A percentile compares a stretch with the other conserved stretches of the same genome.
Evolutionary conservation across 352 stramenopile genomes (phyloP).

Genomic region (Phytopythium helicoides): DNA sequence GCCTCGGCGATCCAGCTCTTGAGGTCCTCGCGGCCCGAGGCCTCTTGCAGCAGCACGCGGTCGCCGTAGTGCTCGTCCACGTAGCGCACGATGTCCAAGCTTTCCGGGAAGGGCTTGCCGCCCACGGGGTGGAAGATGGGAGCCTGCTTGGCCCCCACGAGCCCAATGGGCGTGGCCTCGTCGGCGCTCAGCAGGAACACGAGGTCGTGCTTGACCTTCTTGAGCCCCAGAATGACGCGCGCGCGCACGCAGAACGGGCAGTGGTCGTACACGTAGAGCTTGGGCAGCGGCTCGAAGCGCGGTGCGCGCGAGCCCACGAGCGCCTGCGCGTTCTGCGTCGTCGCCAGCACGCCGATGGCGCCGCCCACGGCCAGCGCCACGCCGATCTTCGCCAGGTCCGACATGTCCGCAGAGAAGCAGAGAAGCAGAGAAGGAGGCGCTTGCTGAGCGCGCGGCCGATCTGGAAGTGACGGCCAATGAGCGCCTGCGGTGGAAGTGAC

Average conservation of each 20-base stretch:
- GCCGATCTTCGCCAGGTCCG: slow-evolving; percentile 21
- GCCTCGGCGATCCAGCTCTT: slow-evolving; percentile 34
- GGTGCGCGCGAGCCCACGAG: slow-evolving; percentile 7
- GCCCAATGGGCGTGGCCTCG: slow-evolving; percentile 42
- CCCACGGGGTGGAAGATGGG: slow-evolving; percentile 44
- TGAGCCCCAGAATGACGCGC: slow-evolving; percentile 54
- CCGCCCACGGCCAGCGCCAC: slow-evolving; percentile 23
- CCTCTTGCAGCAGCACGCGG: slow-evolving; percentile 22
- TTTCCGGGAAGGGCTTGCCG: slow-evolving; percentile 45
- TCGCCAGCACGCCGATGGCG: slow-evolving; percentile 18
- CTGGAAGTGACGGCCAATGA: no score
- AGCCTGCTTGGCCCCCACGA: slow-evolving; percentile 48
- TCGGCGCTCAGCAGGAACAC: slow-evolving; percentile 54
- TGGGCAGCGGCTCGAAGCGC: slow-evolving; percentile 15
- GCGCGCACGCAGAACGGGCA: slow-evolving; percentile 54
- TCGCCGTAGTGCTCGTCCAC: slow-evolving; percentile 52
- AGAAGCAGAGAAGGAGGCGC: neutral
- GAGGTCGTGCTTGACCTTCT: slow-evolving; percentile 37
- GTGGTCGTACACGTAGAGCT: slow-evolving; percentile 63
- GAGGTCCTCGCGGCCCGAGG: slow-evolving; percentile 36
- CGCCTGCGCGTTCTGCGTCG: slow-evolving; percentile 5
- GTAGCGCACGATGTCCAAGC: slow-evolving; percentile 64
- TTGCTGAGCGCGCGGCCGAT: no score
- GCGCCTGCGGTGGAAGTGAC: no score
- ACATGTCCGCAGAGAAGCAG: slow-evolving; percentile 9